These are phyloP conservation scores for Bryoerythrophyllum caledonicum DNA, from an alignment of 225 moss, liverwort and hornwort species.

Conservation along the genomic window DNA sequence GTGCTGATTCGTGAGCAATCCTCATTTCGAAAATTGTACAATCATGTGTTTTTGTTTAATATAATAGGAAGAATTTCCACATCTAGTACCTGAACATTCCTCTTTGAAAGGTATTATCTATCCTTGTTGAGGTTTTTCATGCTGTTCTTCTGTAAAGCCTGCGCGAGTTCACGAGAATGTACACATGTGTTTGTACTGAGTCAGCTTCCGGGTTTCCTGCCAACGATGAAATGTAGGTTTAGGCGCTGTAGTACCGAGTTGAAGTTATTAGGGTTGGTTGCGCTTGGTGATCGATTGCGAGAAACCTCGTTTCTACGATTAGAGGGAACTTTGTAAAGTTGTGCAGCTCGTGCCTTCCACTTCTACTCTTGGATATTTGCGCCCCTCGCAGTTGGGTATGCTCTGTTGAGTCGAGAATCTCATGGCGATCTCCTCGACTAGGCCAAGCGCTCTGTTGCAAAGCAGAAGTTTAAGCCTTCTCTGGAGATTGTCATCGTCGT, in stretches of 20 bases:
- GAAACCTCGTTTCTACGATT: neutral
- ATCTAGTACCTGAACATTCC: too few relatives aligned
- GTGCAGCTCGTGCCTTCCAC: neutral
- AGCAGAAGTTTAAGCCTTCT: constrained; percentile 11
- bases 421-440: constrained; percentile 27
- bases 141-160: too few relatives aligned
- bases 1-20: neutral
- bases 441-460: constrained; percentile 4
- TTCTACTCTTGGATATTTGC: neutral
- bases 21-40: too few relatives aligned
- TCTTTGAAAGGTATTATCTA: too few relatives aligned
- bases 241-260: too few relatives aligned
- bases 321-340: neutral
- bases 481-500: constrained; percentile 22
- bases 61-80: too few relatives aligned
- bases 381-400: constrained; percentile 5
- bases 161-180: too few relatives aligned
- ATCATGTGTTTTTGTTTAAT: too few relatives aligned
- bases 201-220: too few relatives aligned
- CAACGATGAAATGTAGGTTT: too few relatives aligned
- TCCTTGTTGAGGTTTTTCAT: too few relatives aligned
- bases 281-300: neutral
- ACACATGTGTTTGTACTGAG: too few relatives aligned
- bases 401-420: constrained; percentile 7
- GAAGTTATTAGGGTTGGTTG: neutral